Conservation (phyloP, 768 basidiomycete genomes). For the Tubosaeta sp. region DNA sequence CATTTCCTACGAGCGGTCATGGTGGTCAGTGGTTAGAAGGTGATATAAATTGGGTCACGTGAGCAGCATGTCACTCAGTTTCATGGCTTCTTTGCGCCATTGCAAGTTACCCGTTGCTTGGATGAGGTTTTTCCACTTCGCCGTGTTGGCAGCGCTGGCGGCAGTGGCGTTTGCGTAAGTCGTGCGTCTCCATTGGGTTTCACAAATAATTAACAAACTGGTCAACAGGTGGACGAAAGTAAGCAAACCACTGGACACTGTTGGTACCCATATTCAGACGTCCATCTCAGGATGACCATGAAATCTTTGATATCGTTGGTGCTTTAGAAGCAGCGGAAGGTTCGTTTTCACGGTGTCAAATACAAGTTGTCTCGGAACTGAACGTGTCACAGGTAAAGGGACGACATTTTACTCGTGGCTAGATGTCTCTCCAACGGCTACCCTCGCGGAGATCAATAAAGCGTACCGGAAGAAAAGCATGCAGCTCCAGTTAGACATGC, state of each 20-base stretch:
- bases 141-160: slow-evolving; percentile 50
- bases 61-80: not conserved
- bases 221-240: slow-evolving; percentile 68
- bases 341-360: slow-evolving; percentile 19
- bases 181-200: not conserved
- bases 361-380: not conserved
- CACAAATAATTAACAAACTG: slow-evolving; percentile 1
- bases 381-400: slow-evolving; percentile 55
- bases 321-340: slow-evolving; percentile 81
- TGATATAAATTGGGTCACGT: slow-evolving; percentile 6
- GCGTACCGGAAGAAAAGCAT: slow-evolving; percentile 92
- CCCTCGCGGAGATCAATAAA: slow-evolving; percentile 73
- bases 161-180: slow-evolving; percentile 60
- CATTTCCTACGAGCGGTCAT: slow-evolving; percentile 67
- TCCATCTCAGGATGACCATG: slow-evolving; percentile 74
- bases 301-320: slow-evolving; percentile 91
- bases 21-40: not conserved
- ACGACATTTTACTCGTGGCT: slow-evolving; percentile 97
- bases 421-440: slow-evolving; percentile 70
- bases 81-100: not conserved
- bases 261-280: slow-evolving; percentile 4
- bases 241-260: slow-evolving; percentile 5
- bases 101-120: not conserved
- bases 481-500: slow-evolving; percentile 72
- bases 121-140: slow-evolving; percentile 50